A percentile compares a stretch with the other conserved stretches of the same genome.
Evolutionary conservation across 148 eudicot species (phyloP).

Genomic region (Suaeda aralocaspica): DNA sequence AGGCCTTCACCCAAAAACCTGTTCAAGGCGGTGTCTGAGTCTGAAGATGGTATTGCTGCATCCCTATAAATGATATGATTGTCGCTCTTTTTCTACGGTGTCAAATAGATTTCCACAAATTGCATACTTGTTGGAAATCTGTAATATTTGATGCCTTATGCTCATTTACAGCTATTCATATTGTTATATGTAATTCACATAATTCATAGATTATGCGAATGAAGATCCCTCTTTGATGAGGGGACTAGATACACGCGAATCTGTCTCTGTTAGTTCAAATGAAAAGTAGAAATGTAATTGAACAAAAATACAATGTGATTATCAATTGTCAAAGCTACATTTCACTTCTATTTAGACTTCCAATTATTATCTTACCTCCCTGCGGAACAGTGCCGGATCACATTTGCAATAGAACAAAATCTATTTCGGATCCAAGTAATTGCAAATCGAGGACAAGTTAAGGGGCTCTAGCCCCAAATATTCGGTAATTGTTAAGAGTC

Average conservation of each 20-base stretch:
- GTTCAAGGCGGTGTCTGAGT: constrained; percentile 27
- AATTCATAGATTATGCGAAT: neutral
- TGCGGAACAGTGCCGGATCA: too few species aligned
- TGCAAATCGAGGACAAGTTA: too few species aligned
- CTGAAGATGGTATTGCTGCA: constrained; percentile 37
- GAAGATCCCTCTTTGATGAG: neutral
- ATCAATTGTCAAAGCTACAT: neutral
- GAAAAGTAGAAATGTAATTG: neutral
- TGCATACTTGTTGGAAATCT: neutral
- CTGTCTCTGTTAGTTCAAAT: neutral
- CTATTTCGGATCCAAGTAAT: too few species aligned
- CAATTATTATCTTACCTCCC: neutral
- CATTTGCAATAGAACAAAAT: too few species aligned
- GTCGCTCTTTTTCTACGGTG: constrained; percentile 1
- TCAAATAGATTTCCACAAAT: neutral
- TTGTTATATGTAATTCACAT: neutral
- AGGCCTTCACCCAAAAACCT: constrained; percentile 68
- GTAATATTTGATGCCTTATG: neutral
- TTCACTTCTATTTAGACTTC: neutral
- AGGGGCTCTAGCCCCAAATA: too few species aligned
- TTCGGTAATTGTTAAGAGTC: too few species aligned
- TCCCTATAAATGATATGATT: constrained; percentile 23
- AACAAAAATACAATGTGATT: neutral
- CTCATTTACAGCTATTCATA: neutral
- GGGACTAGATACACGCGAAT: neutral